phyloP scores from a whole-genome alignment of 1,139 yeast genomes.

The Hanseniaspora gamundiae region DNA sequence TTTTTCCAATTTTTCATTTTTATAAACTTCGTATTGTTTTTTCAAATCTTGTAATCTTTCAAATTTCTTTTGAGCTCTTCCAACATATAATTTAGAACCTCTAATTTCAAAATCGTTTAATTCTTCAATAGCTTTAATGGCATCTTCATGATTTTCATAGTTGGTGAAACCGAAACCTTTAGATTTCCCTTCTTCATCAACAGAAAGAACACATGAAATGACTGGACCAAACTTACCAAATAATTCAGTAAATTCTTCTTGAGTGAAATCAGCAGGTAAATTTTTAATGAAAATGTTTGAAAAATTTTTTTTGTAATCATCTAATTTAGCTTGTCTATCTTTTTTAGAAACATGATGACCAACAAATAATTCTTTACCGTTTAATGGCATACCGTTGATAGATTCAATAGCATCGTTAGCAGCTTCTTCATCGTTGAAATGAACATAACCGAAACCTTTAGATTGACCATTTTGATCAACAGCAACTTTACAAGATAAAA shows the following conservation, averaged over 20 bases:
- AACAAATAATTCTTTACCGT: slow-evolving; percentile 92
- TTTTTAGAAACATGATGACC: slow-evolving; percentile 89
- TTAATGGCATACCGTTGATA: slow-evolving; percentile 96
- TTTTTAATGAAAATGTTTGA: slow-evolving; percentile 94
- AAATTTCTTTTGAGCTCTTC: slow-evolving; percentile 98
- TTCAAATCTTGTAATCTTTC: slow-evolving; percentile 96
- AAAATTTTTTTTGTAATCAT: slow-evolving; percentile 84
- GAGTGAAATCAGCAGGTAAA: slow-evolving; percentile 59
- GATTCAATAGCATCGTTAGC: slow-evolving; percentile 94
- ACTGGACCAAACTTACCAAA: slow-evolving; percentile 68
- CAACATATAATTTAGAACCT: slow-evolving; percentile 84
- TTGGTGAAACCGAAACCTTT: slow-evolving; percentile 95
- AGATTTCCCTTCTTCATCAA: slow-evolving; percentile 79
- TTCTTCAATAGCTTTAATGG: slow-evolving; percentile 83
- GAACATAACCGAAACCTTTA: slow-evolving; percentile 96
- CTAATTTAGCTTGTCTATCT: slow-evolving; percentile 92
- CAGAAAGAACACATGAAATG: slow-evolving; percentile 76
- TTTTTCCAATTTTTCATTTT: slow-evolving; percentile 85
- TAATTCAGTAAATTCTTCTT: slow-evolving; percentile 61
- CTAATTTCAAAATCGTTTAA: slow-evolving; percentile 78
- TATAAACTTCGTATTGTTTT: slow-evolving; percentile 87
- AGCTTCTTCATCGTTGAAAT: slow-evolving; percentile 86
- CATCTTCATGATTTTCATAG: slow-evolving; percentile 77
- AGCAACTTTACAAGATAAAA: slow-evolving; percentile 95
- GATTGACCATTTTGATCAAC: slow-evolving; percentile 87